A percentile compares a stretch with the other conserved stretches of the same genome.
These are phyloP conservation scores for Paracoccidioides lutzii DNA, from an alignment of 2,329 filamentous ascomycete species.

Conservation along the genomic window DNA sequence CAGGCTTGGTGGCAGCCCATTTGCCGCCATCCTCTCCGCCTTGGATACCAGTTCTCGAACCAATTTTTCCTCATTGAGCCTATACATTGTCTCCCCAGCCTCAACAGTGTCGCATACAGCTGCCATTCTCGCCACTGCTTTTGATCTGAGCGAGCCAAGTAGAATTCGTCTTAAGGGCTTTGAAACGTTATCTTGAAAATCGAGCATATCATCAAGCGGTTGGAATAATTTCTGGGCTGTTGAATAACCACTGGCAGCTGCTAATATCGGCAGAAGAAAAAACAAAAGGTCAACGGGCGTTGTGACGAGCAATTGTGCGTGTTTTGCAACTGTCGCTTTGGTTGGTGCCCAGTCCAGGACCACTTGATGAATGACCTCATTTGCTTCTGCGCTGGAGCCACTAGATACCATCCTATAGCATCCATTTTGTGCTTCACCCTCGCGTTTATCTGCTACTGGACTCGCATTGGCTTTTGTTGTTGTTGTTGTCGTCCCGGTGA, in stretches of 20 bases:
- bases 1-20: slow-evolving; percentile 61
- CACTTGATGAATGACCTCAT: neutral
- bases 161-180: slow-evolving; percentile 30
- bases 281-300: slow-evolving; percentile 78
- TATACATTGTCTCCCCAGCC: slow-evolving; percentile 74
- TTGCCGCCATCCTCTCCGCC: slow-evolving; percentile 52
- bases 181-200: slow-evolving; percentile 31
- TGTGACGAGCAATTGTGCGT: slow-evolving; percentile 66
- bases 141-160: slow-evolving; percentile 25
- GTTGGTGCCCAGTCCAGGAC: neutral
- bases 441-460: neutral
- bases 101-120: slow-evolving; percentile 70
- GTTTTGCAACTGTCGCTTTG: slow-evolving; percentile 47
- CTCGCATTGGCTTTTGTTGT: neutral
- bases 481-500: slow-evolving; percentile 22
- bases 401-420: neutral
- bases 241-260: slow-evolving; percentile 28
- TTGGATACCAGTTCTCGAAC: slow-evolving; percentile 54
- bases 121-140: slow-evolving; percentile 53
- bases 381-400: neutral
- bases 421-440: neutral
- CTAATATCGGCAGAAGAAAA: slow-evolving; percentile 61
- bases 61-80: slow-evolving; percentile 61
- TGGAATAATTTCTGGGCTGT: slow-evolving; percentile 31
- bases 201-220: slow-evolving; percentile 38